Base-by-base conservation (phyloP, 768 basidiomycete species). In the Phaeotremella fagi region DNA sequence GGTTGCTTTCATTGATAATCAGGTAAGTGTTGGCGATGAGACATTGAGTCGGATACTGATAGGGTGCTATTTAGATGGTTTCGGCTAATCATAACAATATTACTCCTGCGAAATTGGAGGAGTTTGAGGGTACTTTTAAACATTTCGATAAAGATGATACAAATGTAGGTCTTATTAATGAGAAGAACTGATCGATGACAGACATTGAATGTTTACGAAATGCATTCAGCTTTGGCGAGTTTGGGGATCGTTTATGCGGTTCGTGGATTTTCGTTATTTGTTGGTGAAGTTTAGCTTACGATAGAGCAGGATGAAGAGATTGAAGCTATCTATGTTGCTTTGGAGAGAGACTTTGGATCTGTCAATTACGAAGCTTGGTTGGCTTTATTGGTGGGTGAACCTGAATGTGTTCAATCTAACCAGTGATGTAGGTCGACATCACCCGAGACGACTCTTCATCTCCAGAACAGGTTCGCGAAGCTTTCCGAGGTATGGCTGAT, bases 1-100 rank as follows among this genome's bases (percentile, higher is more conserved):
- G 79, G 82, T 92, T n/a, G 82, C 86, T 0, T 98, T 98, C 72
- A 86, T 95, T 49, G 91, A 97, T 63, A 98, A 98, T 72, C 94
- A 97, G 80, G 92, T 85, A 38, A 46, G 80, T 45, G 9, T 33
- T 33, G 7, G 31, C 31, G 31, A 33, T 7, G 16, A 16, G 31
- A 7, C 9, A 33, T 33, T 33, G 31, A 33, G 9, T 15, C 4
- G n/a, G 25, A n/a, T n/a, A 22, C 15, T 14, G 35, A 18, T 23
- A 20, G 7, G 3, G 12, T 41, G 12, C 22, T 9, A 2, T 18
- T 28, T 61, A 98, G 90, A 88, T 95, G 63, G 87, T 97, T 1
- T 91, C 95, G 12, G 81, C 90, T 41, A 90, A 88, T 63, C 85
- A 89, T 82, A 87, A 90, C 23, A 95, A 97, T 70, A 76, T 99